Conservation (phyloP, 345 rosid genomes). For the Capsella bursapastoris region DNA sequence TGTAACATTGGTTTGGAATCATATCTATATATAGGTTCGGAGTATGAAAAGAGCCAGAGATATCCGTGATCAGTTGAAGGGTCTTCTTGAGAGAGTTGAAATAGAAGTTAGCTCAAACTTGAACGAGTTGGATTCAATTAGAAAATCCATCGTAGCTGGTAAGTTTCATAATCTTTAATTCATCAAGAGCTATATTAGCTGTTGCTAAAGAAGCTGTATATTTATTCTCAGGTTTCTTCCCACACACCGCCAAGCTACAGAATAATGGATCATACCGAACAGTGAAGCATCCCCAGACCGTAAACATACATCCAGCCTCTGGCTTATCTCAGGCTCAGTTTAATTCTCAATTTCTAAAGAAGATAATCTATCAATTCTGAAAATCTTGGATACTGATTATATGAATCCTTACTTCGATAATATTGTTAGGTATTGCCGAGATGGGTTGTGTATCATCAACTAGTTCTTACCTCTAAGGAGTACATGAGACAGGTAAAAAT, state of each 20-base stretch:
- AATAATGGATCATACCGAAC: slow-evolving; percentile 83
- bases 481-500: slow-evolving; percentile 74
- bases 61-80: slow-evolving; percentile 78
- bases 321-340: slow-evolving; percentile 75
- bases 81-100: slow-evolving; percentile 86
- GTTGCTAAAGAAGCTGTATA: slow-evolving; percentile 14
- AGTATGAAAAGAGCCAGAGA: slow-evolving; percentile 96
- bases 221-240: slow-evolving; percentile 66
- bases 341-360: background rate
- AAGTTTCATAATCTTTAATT: background rate
- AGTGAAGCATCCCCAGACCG: slow-evolving; percentile 82
- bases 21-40: slow-evolving; percentile 60
- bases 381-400: background rate
- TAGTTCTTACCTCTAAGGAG: slow-evolving; percentile 86
- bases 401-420: background rate
- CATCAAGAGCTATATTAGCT: background rate
- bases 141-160: slow-evolving; percentile 80
- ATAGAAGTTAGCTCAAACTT: slow-evolving; percentile 61
- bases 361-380: background rate
- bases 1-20: slow-evolving; percentile 16
- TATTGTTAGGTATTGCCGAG: slow-evolving; percentile 67
- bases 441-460: slow-evolving; percentile 81
- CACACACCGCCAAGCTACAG: slow-evolving; percentile 71
- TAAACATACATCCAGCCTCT: slow-evolving; percentile 80
- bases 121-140: slow-evolving; percentile 62